Conservation (phyloP, 2,329 filamentous ascomycete genomes). For the Blastomyces parvus region DNA sequence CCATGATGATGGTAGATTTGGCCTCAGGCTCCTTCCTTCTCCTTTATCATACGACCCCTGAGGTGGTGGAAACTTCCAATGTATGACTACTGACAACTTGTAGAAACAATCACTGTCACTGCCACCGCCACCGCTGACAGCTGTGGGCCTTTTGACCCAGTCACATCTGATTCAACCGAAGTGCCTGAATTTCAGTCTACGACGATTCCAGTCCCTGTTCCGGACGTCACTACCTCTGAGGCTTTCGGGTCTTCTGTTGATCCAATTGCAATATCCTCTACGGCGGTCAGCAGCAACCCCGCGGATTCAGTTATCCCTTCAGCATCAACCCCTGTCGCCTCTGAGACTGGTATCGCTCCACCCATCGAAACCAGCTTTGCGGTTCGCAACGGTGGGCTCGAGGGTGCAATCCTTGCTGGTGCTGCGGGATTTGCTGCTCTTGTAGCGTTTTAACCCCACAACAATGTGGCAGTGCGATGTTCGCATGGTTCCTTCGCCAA, state of each 20-base stretch:
- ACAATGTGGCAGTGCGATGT: background rate
- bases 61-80: background rate
- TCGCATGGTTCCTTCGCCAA: background rate
- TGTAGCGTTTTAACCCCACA: slow-evolving; percentile 10
- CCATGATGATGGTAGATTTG: background rate
- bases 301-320: background rate
- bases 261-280: background rate
- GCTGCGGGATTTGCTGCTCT: slow-evolving; percentile 12
- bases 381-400: slow-evolving; percentile 2
- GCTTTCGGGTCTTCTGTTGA: background rate
- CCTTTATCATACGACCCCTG: background rate
- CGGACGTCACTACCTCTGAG: background rate
- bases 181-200: background rate
- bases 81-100: background rate
- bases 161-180: background rate
- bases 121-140: background rate
- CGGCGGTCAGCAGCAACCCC: background rate
- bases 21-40: background rate
- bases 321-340: background rate
- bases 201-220: no score
- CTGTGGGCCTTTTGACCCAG: background rate
- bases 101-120: slow-evolving; percentile 6
- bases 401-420: slow-evolving; percentile 6
- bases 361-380: slow-evolving; percentile 2
- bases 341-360: background rate